A percentile compares a stretch with the other conserved stretches of the same genome.
These are phyloP conservation scores for Glonium stellatum DNA, from an alignment of 495 filamentous ascomycete species.

Conservation along the genomic window DNA sequence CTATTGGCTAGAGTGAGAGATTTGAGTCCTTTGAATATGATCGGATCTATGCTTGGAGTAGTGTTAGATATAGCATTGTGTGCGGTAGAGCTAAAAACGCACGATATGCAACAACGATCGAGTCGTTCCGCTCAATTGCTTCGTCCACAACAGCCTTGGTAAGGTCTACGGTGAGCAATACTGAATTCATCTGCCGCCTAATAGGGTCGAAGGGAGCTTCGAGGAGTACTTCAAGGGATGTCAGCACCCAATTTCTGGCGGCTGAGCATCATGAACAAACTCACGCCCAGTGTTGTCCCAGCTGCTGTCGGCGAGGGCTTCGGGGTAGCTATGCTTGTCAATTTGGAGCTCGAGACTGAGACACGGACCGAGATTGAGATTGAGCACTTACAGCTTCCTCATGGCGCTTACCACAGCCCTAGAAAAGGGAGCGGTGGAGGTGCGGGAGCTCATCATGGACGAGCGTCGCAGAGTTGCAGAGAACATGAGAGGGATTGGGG, in stretches of 20 bases:
- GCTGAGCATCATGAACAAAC: conserved; percentile 19
- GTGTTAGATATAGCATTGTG: background rate
- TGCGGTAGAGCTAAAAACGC: conserved; percentile 30
- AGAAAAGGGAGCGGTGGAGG: conserved; percentile 59
- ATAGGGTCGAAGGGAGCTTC: conserved; percentile 63
- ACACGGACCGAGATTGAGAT: background rate
- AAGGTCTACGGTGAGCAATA: conserved; percentile 86
- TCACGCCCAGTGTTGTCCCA: conserved; percentile 90
- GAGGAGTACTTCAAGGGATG: conserved; percentile 53
- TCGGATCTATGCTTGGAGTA: conserved; percentile 59
- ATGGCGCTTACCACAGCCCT: conserved; percentile 73
- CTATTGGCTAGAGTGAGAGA: conserved; percentile 74
- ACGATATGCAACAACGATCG: conserved; percentile 86
- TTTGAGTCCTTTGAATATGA: conserved; percentile 91
- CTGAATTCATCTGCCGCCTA: conserved; percentile 57
- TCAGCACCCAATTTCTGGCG: background rate
- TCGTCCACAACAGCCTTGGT: conserved; percentile 86
- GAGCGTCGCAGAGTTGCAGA: conserved; percentile 21
- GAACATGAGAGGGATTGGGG: too few relatives aligned
- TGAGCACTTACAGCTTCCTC: conserved; percentile 62
- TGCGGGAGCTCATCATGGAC: conserved; percentile 30
- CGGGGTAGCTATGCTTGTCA: conserved; percentile 62
- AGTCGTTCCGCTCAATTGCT: conserved; percentile 68
- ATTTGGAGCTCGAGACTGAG: conserved; percentile 7
- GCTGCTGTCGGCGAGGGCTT: conserved; percentile 77